phyloP scores from a whole-genome alignment of 1,284 basidiomycete genomes.

The Vanrija humicola region DNA sequence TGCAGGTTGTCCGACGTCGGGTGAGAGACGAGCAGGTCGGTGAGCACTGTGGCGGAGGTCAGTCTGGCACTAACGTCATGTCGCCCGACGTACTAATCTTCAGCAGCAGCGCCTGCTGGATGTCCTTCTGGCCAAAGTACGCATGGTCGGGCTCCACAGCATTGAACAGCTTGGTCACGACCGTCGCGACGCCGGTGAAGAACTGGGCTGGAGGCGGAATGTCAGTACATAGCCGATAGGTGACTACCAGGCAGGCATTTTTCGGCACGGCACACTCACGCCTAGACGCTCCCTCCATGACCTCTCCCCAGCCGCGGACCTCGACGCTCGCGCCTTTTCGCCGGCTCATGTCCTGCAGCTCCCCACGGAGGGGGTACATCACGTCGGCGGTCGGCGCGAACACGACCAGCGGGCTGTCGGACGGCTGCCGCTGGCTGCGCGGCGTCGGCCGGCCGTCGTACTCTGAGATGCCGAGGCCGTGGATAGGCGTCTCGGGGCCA shows the following conservation, averaged over 20 bases:
- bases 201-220: slow-evolving; percentile 66
- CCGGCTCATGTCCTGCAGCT: slow-evolving; percentile 67
- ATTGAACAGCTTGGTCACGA: slow-evolving; percentile 94
- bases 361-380: slow-evolving; percentile 79
- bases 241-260: neutral
- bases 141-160: slow-evolving; percentile 84
- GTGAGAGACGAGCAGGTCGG: slow-evolving; percentile 74
- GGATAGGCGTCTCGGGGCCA: slow-evolving; percentile 33
- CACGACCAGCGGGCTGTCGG: slow-evolving; percentile 59
- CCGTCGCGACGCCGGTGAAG: slow-evolving; percentile 92
- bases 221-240: slow-evolving; percentile 1
- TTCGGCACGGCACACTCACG: slow-evolving; percentile 31
- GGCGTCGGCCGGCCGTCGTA: slow-evolving; percentile 16
- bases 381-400: slow-evolving; percentile 72
- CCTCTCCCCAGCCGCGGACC: slow-evolving; percentile 71
- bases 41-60: slow-evolving; percentile 53
- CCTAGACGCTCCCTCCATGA: slow-evolving; percentile 48
- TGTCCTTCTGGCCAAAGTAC: slow-evolving; percentile 98
- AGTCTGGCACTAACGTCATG: neutral
- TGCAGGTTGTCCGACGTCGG: slow-evolving; percentile 66
- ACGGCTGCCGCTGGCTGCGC: slow-evolving; percentile 1
- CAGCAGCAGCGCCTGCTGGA: slow-evolving; percentile 88
- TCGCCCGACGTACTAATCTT: slow-evolving; percentile 55
- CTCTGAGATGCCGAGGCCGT: slow-evolving; percentile 36
- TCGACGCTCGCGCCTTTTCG: slow-evolving; percentile 89